Evolutionary conservation across 2,329 filamentous ascomycete species (phyloP), one percentile per base, ranked within the genome.

Genomic region (Colletotrichum liriopes): DNA sequence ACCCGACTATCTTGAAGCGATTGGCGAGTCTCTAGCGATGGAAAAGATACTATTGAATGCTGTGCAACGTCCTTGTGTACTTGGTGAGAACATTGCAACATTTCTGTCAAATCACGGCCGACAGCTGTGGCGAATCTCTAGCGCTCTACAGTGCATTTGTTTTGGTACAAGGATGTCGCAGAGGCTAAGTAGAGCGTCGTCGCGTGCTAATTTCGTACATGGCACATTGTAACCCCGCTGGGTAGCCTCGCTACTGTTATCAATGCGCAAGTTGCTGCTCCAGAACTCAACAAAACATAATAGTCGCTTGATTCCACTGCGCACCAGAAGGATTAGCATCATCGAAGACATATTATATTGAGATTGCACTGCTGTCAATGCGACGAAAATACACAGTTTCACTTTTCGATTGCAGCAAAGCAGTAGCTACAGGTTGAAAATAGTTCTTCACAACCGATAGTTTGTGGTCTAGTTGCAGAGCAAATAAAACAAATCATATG

Each of bases 1-100:
- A 72, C 39, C 70, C 70, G 70, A 20, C 20, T 16, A 45, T 56
- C 45, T 32, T 29, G 60, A n/a, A 20, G 54, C 35, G 35, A 56
- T 41, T 23, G 54, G 54, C 8, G n/a, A 23, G n/a, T n/a, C 45
- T 49, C n/a, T 49, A 8, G n/a, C 2, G 54, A 56, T 18, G 11
- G n/a, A 41, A 35, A 26, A 7, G 20, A 39, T 41, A 7, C 20
- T 2, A 56, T 18, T 5, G 54, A 9, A 14, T 35, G 29, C 5
- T n/a, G 51, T 20, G 51, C 37, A 56, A 39, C 54, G 54, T 11
- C n/a, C 12, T 23, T 2, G 18, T 12, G 54, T 11, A 8, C 12
- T 23, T 2, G 18, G 32, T 26, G 54, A 12, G 35, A 56, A 16
- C 11, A n/a, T 11, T 7, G 3, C 54, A 39, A 18, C 1, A 1